Conservation (phyloP, 805 yeast genomes). For the Komagataella mondaviorum region DNA sequence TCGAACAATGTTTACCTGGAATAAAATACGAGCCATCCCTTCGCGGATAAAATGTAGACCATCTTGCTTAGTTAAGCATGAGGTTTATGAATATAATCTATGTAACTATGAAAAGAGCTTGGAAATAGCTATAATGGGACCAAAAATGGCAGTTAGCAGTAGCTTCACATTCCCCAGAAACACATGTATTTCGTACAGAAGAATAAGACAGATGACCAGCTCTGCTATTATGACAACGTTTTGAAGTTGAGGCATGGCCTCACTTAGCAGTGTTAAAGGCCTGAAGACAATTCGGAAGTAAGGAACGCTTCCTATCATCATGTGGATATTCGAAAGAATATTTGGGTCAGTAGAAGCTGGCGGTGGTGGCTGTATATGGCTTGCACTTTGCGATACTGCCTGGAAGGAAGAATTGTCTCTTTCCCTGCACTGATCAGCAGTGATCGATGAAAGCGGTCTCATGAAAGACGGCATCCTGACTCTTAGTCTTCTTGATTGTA, state of each 20-base stretch:
- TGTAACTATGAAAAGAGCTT: not conserved
- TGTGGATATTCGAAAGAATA: conserved; percentile 1
- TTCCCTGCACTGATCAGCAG: not conserved
- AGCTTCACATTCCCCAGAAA: conserved; percentile 1
- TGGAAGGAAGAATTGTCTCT: not conserved
- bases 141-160: conserved; percentile 1
- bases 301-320: conserved; percentile 1
- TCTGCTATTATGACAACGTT: conserved; percentile 1
- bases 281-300: conserved; percentile 2
- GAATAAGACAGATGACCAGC: conserved; percentile 1
- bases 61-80: not conserved
- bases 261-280: conserved; percentile 1
- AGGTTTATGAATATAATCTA: not conserved
- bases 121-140: conserved; percentile 2
- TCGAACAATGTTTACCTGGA: not conserved
- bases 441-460: not conserved
- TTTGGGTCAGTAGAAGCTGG: not conserved
- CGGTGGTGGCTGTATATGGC: not conserved
- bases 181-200: conserved; percentile 2
- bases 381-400: not conserved
- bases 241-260: conserved; percentile 1
- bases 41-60: not conserved
- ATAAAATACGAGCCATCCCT: not conserved
- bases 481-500: not conserved
- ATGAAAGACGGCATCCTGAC: not conserved